Base-by-base conservation (phyloP, 2,329 filamentous ascomycete species). In the Leptographium wingfieldii region DNA sequence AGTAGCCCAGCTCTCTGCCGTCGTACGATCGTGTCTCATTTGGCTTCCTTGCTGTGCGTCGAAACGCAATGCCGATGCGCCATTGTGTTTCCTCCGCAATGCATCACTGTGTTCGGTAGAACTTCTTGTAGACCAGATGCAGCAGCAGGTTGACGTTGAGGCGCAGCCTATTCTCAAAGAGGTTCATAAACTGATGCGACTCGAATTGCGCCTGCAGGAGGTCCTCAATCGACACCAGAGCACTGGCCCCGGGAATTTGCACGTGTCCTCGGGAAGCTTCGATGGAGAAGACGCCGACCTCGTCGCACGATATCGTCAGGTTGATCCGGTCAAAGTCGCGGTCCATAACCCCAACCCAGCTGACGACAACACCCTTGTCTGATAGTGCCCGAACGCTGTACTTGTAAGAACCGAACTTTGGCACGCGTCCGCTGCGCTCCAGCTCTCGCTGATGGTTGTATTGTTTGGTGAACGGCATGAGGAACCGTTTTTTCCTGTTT, bases 401-500 rank as follows among this genome's bases (percentile, higher is more conserved):
- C 76, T 97, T 97, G 84, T 88, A 99, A 46, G 89, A 95, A 64
- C 95, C 94, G 70, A 99, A 99, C 71, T 96, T 96, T 72, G 95
- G 95, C 58, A 95, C 90, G 56, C 92, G 90, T 33, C 94, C 94
- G 9, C 88, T 87, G 61, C 90, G 87, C 70, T 96, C 90, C 38
- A 99, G 85, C 74, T 99, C 94, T 65, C 91, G 87, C 76, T 97
- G 91, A 74, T 99, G 94, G 73, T 96, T 95, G 83, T 96, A 99
- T 73, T 99, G 94, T 69, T 95, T 95, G 29, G 92, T 96, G 72
- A 99, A 99, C 16, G 94, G 94, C 72, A 99, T 82, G 60, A 96
- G 80, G 79, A 96, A 96, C 58, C 88, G 84, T 73, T 95, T 95
- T 76, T 95, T 95, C 63, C 87, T 85, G 66, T 67, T 69, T 19